A percentile compares a stretch with the other conserved stretches of the same genome.
phyloP scores from a whole-genome alignment of 1,284 basidiomycete species.

The Cryptococcus depauperatus region DNA sequence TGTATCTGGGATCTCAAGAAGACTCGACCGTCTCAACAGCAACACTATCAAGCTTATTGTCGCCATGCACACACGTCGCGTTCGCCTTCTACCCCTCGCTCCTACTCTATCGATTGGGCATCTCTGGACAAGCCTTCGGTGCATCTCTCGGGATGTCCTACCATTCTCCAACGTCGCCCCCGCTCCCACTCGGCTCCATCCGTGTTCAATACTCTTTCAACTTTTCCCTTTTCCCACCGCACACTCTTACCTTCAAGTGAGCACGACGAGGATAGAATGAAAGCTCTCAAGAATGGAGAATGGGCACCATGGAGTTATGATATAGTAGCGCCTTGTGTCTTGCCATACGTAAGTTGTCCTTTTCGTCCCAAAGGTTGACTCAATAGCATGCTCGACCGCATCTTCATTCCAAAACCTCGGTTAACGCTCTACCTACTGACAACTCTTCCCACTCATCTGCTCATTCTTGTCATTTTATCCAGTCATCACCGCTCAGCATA shows the following conservation, averaged over 20 bases:
- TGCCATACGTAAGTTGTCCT: slow-evolving; percentile 12
- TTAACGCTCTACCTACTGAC: slow-evolving; percentile 2
- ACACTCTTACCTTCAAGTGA: slow-evolving; percentile 1
- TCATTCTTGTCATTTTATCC: slow-evolving; percentile 7
- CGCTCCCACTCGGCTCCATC: slow-evolving; percentile 8
- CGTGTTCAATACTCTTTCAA: slow-evolving; percentile 7
- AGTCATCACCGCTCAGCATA: too few species aligned
- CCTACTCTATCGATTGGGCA: slow-evolving; percentile 1
- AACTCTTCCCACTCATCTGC: slow-evolving; percentile 5
- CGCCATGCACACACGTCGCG: slow-evolving; percentile 4
- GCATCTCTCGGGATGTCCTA: background rate
- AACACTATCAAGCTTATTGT: background rate
- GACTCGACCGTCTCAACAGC: too few species aligned
- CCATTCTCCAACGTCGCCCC: slow-evolving; percentile 1
- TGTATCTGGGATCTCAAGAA: too few species aligned
- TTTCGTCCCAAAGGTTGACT: background rate
- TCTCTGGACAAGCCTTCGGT: background rate
- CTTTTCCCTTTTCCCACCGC: slow-evolving; percentile 9
- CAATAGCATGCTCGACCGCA: slow-evolving; percentile 14
- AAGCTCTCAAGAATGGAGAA: slow-evolving; percentile 12
- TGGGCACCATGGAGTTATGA: slow-evolving; percentile 11
- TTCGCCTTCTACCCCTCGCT: slow-evolving; percentile 12
- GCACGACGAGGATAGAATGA: slow-evolving; percentile 9
- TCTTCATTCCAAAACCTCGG: slow-evolving; percentile 7
- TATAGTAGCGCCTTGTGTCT: slow-evolving; percentile 8